Conservation (phyloP, 2,329 filamentous ascomycete genomes). For the Aspergillus terreus region DNA sequence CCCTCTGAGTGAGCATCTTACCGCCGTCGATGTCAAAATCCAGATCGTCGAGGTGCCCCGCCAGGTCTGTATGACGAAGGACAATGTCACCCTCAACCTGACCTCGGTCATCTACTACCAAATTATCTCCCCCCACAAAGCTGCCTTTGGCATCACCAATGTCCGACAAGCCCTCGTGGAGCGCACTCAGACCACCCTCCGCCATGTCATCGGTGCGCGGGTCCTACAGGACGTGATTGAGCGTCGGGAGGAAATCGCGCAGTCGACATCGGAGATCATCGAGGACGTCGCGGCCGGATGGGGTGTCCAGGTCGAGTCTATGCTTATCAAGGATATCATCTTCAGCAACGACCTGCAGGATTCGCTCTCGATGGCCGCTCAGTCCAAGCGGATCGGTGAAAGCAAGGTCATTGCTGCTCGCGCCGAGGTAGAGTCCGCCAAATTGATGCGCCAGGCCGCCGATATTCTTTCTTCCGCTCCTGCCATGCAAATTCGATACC, state of each 20-base stretch:
- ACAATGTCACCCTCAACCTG: constrained; percentile 91
- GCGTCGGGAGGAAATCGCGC: constrained; percentile 92
- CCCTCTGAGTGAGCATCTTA: constrained; percentile 82
- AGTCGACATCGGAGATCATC: constrained; percentile 94
- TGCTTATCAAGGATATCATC: constrained; percentile 99
- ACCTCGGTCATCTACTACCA: constrained; percentile 99
- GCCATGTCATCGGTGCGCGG: constrained; percentile 92
- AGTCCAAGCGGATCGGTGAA: constrained; percentile 97
- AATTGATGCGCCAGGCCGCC: constrained; percentile 76
- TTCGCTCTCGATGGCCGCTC: constrained; percentile 94
- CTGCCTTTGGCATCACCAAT: constrained; percentile 93
- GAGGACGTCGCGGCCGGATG: constrained; percentile 90
- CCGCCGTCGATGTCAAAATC: constrained; percentile 97
- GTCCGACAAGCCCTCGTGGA: constrained; percentile 94
- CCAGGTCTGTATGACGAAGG: constrained; percentile 99
- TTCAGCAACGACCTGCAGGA: constrained; percentile 96
- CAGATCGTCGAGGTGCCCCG: constrained; percentile 94
- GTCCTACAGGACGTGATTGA: constrained; percentile 98
- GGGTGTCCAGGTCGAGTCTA: constrained; percentile 95
- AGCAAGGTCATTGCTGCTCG: constrained; percentile 97
- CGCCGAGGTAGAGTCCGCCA: constrained; percentile 93
- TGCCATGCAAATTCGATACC: constrained; percentile 96
- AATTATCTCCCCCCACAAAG: constrained; percentile 91
- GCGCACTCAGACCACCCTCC: constrained; percentile 94
- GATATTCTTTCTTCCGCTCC: constrained; percentile 89